These are phyloP conservation scores for Lodderomyces parapsilosis DNA, from an alignment of 1,139 yeast species.

Conservation along the genomic window DNA sequence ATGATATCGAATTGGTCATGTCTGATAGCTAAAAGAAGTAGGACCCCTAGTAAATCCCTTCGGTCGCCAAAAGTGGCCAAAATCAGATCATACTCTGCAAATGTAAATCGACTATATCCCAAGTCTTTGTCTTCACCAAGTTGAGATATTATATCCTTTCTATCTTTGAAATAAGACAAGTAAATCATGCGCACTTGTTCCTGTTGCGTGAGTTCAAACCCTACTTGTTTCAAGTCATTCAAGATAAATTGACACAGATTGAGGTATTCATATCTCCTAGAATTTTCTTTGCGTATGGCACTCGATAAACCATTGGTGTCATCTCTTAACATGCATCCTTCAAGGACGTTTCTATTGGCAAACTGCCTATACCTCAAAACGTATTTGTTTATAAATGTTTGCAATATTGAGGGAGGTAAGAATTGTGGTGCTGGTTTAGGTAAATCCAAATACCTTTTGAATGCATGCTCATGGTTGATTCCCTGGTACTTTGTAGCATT, in stretches of 20 bases:
- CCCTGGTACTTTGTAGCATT: slow-evolving; percentile 17
- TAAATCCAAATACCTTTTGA: slow-evolving; percentile 30
- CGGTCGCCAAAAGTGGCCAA: slow-evolving; percentile 9
- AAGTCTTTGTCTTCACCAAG: slow-evolving; percentile 10
- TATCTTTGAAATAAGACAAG: slow-evolving; percentile 32
- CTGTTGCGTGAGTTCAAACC: slow-evolving; percentile 26
- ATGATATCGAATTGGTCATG: slow-evolving; percentile 20
- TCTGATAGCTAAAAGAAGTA: slow-evolving; percentile 27
- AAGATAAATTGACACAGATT: slow-evolving; percentile 23
- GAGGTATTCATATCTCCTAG: slow-evolving; percentile 19
- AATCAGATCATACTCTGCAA: slow-evolving; percentile 20
- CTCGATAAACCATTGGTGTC: not conserved
- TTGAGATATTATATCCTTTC: slow-evolving; percentile 16
- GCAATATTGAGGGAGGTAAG: slow-evolving; percentile 34
- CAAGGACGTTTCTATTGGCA: slow-evolving; percentile 6
- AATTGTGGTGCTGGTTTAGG: slow-evolving; percentile 36
- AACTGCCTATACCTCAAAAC: slow-evolving; percentile 12
- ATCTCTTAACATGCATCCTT: slow-evolving; percentile 4
- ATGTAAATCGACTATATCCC: slow-evolving; percentile 19
- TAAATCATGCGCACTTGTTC: slow-evolving; percentile 34
- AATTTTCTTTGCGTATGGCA: slow-evolving; percentile 4
- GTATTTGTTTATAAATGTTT: slow-evolving; percentile 32
- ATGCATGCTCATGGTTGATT: slow-evolving; percentile 29
- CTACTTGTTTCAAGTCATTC: slow-evolving; percentile 25
- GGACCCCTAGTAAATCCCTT: slow-evolving; percentile 9